These are phyloP conservation scores for Monosporascus sp. DNA, from an alignment of 2,329 filamentous ascomycete species.

Conservation along the genomic window DNA sequence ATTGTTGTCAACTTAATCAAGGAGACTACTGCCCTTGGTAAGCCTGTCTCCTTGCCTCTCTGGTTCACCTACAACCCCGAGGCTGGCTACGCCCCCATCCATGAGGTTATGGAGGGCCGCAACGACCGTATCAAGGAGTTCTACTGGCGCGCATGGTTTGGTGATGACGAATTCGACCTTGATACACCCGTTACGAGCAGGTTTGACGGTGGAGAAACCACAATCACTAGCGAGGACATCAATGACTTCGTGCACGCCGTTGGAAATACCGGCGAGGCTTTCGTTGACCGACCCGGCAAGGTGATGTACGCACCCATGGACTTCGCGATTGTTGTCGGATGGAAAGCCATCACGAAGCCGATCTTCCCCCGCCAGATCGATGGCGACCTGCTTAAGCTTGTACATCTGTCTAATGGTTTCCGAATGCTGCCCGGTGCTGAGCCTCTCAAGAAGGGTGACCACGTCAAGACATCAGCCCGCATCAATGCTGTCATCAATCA, in stretches of 20 bases:
- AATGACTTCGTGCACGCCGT: constrained; percentile 99
- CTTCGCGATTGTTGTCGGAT: constrained; percentile 95
- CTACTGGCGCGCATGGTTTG: constrained; percentile 98
- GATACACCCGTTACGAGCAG: constrained; percentile 78
- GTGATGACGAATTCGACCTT: constrained; percentile 75
- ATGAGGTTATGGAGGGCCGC: constrained; percentile 90
- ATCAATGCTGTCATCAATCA: constrained; percentile 98
- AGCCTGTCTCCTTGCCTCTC: constrained; percentile 76
- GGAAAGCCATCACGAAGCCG: constrained; percentile 99
- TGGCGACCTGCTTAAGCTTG: constrained; percentile 89
- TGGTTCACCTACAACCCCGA: constrained; percentile 93
- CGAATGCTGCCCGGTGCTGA: constrained; percentile 95
- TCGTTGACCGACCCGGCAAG: constrained; percentile 92
- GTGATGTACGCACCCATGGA: constrained; percentile 96
- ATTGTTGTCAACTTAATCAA: constrained; percentile 90
- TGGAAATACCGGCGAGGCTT: constrained; percentile 94
- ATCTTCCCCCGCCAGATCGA: constrained; percentile 97
- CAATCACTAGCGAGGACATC: constrained; percentile 86
- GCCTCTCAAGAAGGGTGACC: constrained; percentile 91
- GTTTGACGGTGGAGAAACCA: constrained; percentile 84
- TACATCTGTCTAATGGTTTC: constrained; percentile 96
- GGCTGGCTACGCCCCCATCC: constrained; percentile 93
- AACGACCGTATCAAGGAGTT: constrained; percentile 99
- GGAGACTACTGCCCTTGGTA: constrained; percentile 79
- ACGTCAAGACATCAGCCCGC: constrained; percentile 86